These are phyloP conservation scores for Globisporangium okanoganense DNA, from an alignment of 352 stramenopile genomes.

Conservation along the genomic window DNA sequence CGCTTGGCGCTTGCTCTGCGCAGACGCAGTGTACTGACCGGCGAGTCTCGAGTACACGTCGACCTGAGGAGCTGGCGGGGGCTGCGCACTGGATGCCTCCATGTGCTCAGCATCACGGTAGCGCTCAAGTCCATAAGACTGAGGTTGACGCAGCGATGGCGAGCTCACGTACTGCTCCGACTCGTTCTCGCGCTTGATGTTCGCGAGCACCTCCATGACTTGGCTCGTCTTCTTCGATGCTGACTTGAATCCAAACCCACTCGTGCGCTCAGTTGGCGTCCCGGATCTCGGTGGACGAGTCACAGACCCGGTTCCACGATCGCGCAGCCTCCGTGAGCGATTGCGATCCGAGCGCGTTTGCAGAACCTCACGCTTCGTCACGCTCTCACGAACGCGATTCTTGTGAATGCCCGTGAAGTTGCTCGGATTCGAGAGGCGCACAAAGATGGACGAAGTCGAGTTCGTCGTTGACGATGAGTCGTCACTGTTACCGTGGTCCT, in stretches of 20 bases:
- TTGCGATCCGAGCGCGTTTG: conserved; percentile 73
- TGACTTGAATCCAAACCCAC: conserved; percentile 43
- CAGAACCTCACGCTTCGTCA: conserved; percentile 74
- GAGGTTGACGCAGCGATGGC: conserved; percentile 38
- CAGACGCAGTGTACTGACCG: conserved; percentile 78
- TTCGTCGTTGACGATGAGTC: conserved; percentile 44
- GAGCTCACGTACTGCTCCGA: conserved; percentile 43
- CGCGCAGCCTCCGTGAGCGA: conserved; percentile 62
- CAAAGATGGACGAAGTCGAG: conserved; percentile 68
- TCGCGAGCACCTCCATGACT: conserved; percentile 78
- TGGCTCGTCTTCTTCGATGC: conserved; percentile 55
- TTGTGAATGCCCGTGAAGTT: conserved; percentile 90
- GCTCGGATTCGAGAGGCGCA: conserved; percentile 78
- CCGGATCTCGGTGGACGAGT: conserved; percentile 40
- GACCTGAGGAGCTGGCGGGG: conserved; percentile 48
- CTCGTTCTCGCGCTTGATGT: conserved; percentile 82
- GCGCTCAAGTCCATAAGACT: conserved; percentile 34
- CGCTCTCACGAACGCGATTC: conserved; percentile 76
- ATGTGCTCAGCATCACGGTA: conserved; percentile 9
- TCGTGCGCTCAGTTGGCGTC: conserved; percentile 54
- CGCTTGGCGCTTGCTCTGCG: conserved; percentile 75
- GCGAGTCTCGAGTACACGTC: conserved; percentile 83
- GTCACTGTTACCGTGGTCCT: conserved; percentile 38
- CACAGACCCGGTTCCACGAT: conserved; percentile 38
- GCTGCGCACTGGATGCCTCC: conserved; percentile 24